Evolutionary conservation across 106 monocot genomes (phyloP), one percentile per base, ranked within the genome.

Genomic region (Narthecium ossifragum): DNA sequence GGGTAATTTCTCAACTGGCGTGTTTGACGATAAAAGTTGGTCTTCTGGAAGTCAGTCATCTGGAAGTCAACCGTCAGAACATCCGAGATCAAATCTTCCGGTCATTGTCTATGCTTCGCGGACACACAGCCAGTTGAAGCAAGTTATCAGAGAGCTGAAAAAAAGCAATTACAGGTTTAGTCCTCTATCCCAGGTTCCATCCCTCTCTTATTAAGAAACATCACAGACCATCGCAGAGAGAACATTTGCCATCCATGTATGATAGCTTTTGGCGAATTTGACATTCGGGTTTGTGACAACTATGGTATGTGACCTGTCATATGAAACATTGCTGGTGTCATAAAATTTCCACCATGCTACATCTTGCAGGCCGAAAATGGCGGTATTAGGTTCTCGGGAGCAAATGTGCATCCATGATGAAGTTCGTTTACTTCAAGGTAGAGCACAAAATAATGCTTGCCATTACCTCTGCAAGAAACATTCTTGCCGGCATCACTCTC

Each of bases 101-200:
- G 81, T 80, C 17, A 96, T 96, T 45, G 68, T 96, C 31, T 96
- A 96, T 51, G 72, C 90, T 41, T 96, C 96, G 3, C 86, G 96
- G 38, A 96, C 96, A 46, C 96, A 96, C 36, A 86, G 96, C 63
- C 96, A 96, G 64, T 72, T 96, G 57, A 86, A 87, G 66, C 96
- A 96, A 72, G 96, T 96, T 34, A 84, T 96, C 30, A 53, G 84
- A 59, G 96, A 96, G 50, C 70, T 90, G 7, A 90, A 74, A 60
- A 27, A 80, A 25, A 84, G 68, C 68, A 90, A 67, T 50, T 87
- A 96, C 75, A 90, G 96, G 96, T 96, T 34, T 52, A 57, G 22
- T 50, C 22, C 51, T n/a, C 26, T 13, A 9, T 21, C n/a, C n/a
- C 5, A 49, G 8, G 6, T 7, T 52, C 27, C 51, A 52, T 46